phyloP scores from a whole-genome alignment of 164 flowering plant species.

The Tinospora cordifolia region DNA sequence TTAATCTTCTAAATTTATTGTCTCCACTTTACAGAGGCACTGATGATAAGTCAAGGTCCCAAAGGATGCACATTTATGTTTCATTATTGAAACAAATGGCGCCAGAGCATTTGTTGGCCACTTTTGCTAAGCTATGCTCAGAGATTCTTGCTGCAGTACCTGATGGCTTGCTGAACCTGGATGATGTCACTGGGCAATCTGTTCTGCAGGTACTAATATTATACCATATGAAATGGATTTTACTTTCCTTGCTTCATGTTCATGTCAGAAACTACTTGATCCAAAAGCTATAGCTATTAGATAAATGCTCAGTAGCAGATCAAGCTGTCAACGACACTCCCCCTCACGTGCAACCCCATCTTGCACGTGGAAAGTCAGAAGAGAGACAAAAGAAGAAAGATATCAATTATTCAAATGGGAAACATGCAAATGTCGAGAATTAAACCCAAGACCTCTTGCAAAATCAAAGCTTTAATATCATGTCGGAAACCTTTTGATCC shows the following conservation, averaged over 20 bases:
- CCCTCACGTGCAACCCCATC: too few species aligned
- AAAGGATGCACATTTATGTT: slow-evolving; percentile 78
- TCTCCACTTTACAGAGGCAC: slow-evolving; percentile 46
- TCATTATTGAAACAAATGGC: slow-evolving; percentile 96
- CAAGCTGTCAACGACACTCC: too few species aligned
- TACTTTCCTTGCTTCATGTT: not conserved
- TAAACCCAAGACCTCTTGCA: too few species aligned
- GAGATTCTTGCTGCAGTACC: slow-evolving; percentile 93
- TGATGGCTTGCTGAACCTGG: slow-evolving; percentile 76
- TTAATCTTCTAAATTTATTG: not conserved
- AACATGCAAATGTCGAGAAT: too few species aligned
- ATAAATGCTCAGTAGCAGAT: too few species aligned
- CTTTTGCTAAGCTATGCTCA: slow-evolving; percentile 87
- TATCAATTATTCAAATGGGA: too few species aligned
- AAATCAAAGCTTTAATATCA: too few species aligned
- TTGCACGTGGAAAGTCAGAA: too few species aligned
- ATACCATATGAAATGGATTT: not conserved
- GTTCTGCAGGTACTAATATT: slow-evolving; percentile 63
- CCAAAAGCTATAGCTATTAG: too few species aligned
- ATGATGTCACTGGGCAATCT: slow-evolving; percentile 61
- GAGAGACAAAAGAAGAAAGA: too few species aligned
- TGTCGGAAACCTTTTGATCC: too few species aligned
- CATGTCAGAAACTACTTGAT: too few species aligned
- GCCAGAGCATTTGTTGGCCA: slow-evolving; percentile 91
- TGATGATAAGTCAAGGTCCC: slow-evolving; percentile 68